Base-by-base conservation (phyloP, 805 yeast species). In the Jamesozyma spencerorum region DNA sequence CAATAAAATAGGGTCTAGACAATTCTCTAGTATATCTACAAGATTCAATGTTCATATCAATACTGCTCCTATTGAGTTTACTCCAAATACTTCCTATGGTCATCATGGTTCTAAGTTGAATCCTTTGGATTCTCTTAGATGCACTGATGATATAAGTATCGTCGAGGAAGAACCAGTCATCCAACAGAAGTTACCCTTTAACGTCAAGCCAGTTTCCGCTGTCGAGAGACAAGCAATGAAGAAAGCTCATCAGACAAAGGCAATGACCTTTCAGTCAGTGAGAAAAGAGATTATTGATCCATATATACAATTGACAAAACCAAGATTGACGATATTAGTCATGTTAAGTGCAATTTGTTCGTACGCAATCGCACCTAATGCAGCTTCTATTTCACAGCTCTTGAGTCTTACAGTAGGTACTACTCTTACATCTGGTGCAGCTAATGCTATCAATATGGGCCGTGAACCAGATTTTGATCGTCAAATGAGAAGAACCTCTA, bases 391-490 rank as follows among this genome's bases (percentile, higher is more conserved):
- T 3, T 66, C 75, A 5, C 80, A 85, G 46, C 70, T 92, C 37
- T 53, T 84, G 26, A 77, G 78, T 49, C 67, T 92, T 26, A 85
- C 96, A 0, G 61, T 72, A 0, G 98, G 98, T 13, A 92, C 97
- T 0, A 75, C 90, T 1, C 64, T 92, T 27, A 76, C 92, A 48
- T 86, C 96, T 0, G 94, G 94, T 10, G 79, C 96, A 2, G 98
- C 98, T 2, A 92, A 92, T 63, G 94, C 97, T 3, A 86, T 92
- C 36, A 92, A 92, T 57, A 90, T 88, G 95, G 97, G 87, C 2
- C 70, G 98, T 50, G 98, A 92, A 62, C 95, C 96, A 1, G 82
- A 76, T 17, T 92, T 78, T 55, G 98, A 92, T 57, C 71, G 74
- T 36, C 72, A 74, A 55, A 92, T 92, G 98, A 74, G 80, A 3